Evolutionary conservation across 441 rosid species (phyloP).

Genomic region (Melastoma candidum): DNA sequence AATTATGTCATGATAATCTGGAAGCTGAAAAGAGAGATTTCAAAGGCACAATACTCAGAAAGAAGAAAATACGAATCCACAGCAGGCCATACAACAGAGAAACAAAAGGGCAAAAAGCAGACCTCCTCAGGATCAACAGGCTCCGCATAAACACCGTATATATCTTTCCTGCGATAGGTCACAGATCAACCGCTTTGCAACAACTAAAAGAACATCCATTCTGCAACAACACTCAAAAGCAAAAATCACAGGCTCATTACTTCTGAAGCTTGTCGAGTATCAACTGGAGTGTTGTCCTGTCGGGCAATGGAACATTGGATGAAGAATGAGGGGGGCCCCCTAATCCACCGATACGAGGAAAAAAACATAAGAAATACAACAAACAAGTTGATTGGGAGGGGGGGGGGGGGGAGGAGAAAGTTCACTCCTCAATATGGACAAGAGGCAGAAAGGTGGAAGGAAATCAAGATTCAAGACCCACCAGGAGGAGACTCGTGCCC

Average conservation of each 20-base stretch:
- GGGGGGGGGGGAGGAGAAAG: background rate
- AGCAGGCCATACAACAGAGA: background rate
- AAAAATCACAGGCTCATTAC: constrained; percentile 13
- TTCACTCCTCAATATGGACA: constrained; percentile 1
- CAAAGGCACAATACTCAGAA: too few species aligned
- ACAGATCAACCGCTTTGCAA: background rate
- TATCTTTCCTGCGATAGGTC: constrained; percentile 6
- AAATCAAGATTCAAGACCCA: constrained; percentile 12
- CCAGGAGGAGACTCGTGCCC: constrained; percentile 49
- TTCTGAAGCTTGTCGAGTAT: constrained; percentile 9
- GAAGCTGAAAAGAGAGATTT: constrained; percentile 41
- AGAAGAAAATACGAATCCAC: too few species aligned
- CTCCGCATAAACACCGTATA: constrained; percentile 6
- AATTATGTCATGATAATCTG: constrained; percentile 76
- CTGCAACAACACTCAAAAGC: background rate
- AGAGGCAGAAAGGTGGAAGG: constrained; percentile 8
- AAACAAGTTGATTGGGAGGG: background rate
- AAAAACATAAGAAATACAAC: background rate
- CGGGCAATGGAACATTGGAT: background rate
- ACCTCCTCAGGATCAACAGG: constrained; percentile 12
- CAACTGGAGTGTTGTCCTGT: constrained; percentile 6
- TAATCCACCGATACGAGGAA: constrained; percentile 5
- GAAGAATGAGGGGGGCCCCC: background rate
- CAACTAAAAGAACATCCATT: background rate
- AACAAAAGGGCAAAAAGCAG: background rate